Conservation (phyloP, 192 early-diverging fungal genomes). For the Coemansia sp. region DNA sequence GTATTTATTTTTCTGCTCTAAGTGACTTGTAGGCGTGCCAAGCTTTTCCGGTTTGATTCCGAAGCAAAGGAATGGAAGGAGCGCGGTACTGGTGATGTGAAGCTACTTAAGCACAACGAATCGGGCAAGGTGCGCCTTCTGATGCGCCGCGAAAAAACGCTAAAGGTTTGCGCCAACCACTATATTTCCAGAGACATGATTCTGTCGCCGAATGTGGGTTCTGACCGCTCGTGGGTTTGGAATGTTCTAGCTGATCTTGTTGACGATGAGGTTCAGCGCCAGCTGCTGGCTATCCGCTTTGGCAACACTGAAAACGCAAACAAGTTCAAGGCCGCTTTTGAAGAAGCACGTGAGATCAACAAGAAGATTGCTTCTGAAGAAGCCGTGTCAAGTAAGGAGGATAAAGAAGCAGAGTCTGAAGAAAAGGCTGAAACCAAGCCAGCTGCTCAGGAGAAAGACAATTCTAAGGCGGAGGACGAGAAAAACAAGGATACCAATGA, state of each 20-base stretch:
- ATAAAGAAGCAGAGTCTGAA: constrained; percentile 34
- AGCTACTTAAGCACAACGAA: constrained; percentile 91
- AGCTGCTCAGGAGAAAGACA: constrained; percentile 33
- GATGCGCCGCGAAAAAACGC: constrained; percentile 98
- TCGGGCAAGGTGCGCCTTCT: constrained; percentile 88
- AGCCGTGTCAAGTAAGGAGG: constrained; percentile 21
- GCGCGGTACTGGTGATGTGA: constrained; percentile 97
- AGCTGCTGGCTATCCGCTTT: constrained; percentile 94
- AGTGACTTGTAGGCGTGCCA: constrained; percentile 65
- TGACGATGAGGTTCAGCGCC: constrained; percentile 79
- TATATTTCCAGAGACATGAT: constrained; percentile 84
- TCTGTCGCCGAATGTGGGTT: constrained; percentile 92
- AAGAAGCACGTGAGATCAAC: constrained; percentile 61
- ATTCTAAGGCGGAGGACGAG: constrained; percentile 13
- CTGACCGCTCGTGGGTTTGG: constrained; percentile 99
- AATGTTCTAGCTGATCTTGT: constrained; percentile 85
- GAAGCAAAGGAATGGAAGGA: constrained; percentile 96
- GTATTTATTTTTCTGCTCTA: constrained; percentile 4
- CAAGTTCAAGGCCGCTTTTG: constrained; percentile 88
- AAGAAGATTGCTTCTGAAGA: constrained; percentile 32
- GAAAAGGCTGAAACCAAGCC: constrained; percentile 39
- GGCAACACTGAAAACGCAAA: constrained; percentile 94
- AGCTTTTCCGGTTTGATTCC: constrained; percentile 98
- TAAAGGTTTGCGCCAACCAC: constrained; percentile 99
- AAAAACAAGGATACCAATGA: constrained; percentile 6